Base-by-base conservation (phyloP, 352 stramenopile genomes). In the Phytopythium boreale region DNA sequence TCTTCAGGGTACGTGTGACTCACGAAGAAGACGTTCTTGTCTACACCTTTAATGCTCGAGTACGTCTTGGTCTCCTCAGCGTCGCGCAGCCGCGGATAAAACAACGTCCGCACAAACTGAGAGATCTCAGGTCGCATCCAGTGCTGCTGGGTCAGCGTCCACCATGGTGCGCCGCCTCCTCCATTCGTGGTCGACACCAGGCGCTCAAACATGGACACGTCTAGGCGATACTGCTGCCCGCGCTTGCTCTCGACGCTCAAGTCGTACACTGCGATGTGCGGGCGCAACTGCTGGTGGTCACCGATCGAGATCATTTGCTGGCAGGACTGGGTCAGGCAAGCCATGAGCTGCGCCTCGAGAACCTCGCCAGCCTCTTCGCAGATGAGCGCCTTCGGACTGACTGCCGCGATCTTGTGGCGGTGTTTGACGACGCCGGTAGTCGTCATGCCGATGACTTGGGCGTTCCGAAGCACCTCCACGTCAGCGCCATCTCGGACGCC, bases 291-390 rank as follows among this genome's bases (percentile, higher is more conserved):
- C 56, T 89, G 70, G 69, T 97, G 90, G 62, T 96, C 90, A 24
- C 88, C 90, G 70, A 97, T 97, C 24, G 95, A 61, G 56, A 96
- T 86, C 2, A 97, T 65, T 63, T 96, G 88, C 55, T 96, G 80
- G 31, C 77, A 92, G 1, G 69, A 64, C 17, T 77, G 69, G n/a
- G 75, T 77, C 41, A 94, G 62, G 49, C 80, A 87, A 41, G 77
- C 70, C 58, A 89, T 69, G 8, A 89, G 59, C 55, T 89, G 80
- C 12, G 77, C 80, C 64, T 96, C 88, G 1, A 96, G 68, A 8
- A 97, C 85, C 70, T 97, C 90, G 19, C 83, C 88, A 24, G 90
- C 90, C 76, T 97, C 90, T 70, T 96, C 88, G 37, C 90, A 87
- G 59, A 97, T 80, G 1, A 97, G 76, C n/a, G 96, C 77, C 3